These are phyloP conservation scores for Lactifluus subvellereus DNA, from an alignment of 768 basidiomycete species.

Conservation along the genomic window DNA sequence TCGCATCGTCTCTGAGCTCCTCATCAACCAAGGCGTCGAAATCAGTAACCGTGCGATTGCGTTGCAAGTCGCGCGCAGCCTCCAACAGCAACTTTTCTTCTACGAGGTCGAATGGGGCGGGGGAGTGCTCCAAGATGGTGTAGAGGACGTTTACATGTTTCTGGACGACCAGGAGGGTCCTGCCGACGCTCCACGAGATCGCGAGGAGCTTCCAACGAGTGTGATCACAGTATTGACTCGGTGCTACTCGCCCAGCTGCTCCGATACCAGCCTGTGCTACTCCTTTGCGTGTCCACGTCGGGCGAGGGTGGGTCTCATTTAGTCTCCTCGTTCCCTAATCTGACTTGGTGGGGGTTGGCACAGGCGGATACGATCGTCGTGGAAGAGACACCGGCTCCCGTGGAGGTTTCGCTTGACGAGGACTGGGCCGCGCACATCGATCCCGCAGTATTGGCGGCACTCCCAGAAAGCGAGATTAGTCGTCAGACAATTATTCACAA, in stretches of 20 bases:
- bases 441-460: constrained; percentile 40
- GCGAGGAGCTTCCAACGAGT: constrained; percentile 77
- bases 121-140: constrained; percentile 72
- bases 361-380: constrained; percentile 9
- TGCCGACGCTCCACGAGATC: constrained; percentile 54
- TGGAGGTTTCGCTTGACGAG: constrained; percentile 25
- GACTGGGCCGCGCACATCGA: constrained; percentile 54
- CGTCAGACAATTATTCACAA: constrained; percentile 88
- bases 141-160: constrained; percentile 93
- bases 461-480: constrained; percentile 73
- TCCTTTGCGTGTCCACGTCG: constrained; percentile 68
- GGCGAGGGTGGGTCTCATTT: constrained; percentile 39
- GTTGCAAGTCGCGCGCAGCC: constrained; percentile 79
- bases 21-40: constrained; percentile 66
- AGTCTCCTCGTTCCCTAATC: constrained; percentile 1
- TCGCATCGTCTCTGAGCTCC: constrained; percentile 78
- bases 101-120: constrained; percentile 96
- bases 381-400: constrained; percentile 8
- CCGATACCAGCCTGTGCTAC: constrained; percentile 76
- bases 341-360: background rate
- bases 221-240: constrained; percentile 85
- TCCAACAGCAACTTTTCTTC: constrained; percentile 92
- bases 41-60: constrained; percentile 79
- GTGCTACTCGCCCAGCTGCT: constrained; percentile 86
- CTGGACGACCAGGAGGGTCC: constrained; percentile 71